Base-by-base conservation (phyloP, 1,284 basidiomycete genomes). In the Amylostereum chailletii region DNA sequence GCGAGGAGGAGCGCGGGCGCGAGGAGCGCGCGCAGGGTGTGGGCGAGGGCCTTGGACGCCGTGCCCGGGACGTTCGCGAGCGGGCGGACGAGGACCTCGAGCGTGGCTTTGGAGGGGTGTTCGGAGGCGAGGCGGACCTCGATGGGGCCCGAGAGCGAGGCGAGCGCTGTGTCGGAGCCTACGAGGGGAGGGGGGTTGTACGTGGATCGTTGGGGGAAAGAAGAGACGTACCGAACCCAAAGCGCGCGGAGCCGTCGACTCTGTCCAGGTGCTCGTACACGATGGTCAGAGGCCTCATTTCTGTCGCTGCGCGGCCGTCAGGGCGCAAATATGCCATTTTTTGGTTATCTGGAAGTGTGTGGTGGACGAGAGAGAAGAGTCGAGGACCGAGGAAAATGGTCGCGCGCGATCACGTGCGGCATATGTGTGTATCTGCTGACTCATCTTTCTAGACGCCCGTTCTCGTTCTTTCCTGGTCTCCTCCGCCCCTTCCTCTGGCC, bases 131-230 rank as follows among this genome's bases (percentile, higher is more conserved):
- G 68, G 19, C 84, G 72, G 46, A 83, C 81, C 54, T 88, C 80
- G 41, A 88, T 81, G n/a, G 87, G 87, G 0, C 87, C 86, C 6
- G 85, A 86, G 32, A 87, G 62, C 4, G 86, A 87, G 5, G 82
- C 77, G 30, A 89, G 63, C 1, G 79, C 75, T 45, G 65, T 60
- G 4, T 74, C 74, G 29, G 69, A 61, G 37, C 76, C 76, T 77
- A 55, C 31, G 26, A 6, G 38, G 9, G 30, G 19, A 40, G 41
- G 40, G 31, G 34, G 29, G 43, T 44, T 34, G 40, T 19, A 19
- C 19, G 45, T 52, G 48, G 45, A 41, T 30, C 27, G 40, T 48
- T 30, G 40, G 27, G 19, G 26, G 7, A 11, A 42, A 36, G 47
- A 38, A 43, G 19, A 44, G 30, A 57, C 69, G 54, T 54, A 76